Percentiles rank a stretch among this genome's conserved stretches.
phyloP scores from a whole-genome alignment of 108 stramenopile species.

The Discostella stelligeroides region DNA sequence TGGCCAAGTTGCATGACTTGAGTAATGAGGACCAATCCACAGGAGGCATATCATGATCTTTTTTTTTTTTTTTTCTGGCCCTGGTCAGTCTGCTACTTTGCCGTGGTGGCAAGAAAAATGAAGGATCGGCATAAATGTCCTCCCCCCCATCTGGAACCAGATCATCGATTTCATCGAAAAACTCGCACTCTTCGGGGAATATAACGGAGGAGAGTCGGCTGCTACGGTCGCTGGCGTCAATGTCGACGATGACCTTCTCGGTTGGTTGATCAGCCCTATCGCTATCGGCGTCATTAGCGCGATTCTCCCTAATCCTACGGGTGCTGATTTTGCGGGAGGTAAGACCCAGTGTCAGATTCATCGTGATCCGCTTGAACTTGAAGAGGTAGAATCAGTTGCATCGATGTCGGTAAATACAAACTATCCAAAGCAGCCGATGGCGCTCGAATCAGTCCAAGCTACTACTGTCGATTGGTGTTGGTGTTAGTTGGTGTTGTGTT shows the following conservation, averaged over 20 bases:
- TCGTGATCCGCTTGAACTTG: neutral
- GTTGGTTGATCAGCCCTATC: neutral
- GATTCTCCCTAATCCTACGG: neutral
- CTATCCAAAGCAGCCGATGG: no score
- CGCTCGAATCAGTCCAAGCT: no score
- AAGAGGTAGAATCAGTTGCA: no score
- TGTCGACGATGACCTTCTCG: neutral
- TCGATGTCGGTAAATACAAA: no score
- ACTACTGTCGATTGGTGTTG: no score
- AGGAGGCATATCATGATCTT: slow-evolving; percentile 17
- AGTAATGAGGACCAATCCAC: slow-evolving; percentile 44
- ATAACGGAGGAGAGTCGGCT: slow-evolving; percentile 24
- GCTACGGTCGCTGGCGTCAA: no score
- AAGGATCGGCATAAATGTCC: slow-evolving; percentile 8
- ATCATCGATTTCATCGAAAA: slow-evolving; percentile 33
- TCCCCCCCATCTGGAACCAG: slow-evolving; percentile 29
- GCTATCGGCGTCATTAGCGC: neutral
- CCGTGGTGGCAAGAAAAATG: no score
- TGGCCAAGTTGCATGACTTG: slow-evolving; percentile 46
- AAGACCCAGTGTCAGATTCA: neutral
- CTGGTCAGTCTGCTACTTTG: no score
- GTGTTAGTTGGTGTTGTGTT: no score
- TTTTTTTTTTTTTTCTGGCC: neutral
- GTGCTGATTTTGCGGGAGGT: slow-evolving; percentile 7
- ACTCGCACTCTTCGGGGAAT: slow-evolving; percentile 19